Evolutionary conservation across 164 flowering plant species (phyloP), one percentile per base, ranked within the genome.

Genomic region (Magnolia officinalis): DNA sequence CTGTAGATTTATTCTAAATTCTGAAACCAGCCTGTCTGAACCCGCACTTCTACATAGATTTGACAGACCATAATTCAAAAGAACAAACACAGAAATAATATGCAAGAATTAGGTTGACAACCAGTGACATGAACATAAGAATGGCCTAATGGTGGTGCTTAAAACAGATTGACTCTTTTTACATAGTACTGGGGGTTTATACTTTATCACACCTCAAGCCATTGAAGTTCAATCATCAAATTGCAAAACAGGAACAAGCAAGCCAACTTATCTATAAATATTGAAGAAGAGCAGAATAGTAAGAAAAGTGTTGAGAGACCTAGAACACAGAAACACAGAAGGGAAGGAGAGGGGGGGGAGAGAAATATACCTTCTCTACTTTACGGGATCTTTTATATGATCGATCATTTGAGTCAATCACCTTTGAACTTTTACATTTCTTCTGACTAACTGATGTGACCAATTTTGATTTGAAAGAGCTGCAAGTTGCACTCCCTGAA

Each of bases 401-500:
- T 11, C 79, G 71, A 51, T 83, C 71, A 70, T 71, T 70, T 73
- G 87, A 81, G 69, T 70, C 77, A 2, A 86, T 82, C 61, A 82
- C 75, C 83, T 90, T 92, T 59, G 82, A 49, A 49, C 52, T 67
- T 51, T 82, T 80, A 74, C 85, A 75, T 50, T 78, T 84, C 19
- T 81, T 75, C 21, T 83, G 81, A 64, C 86, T 71, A 59, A 75
- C 82, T 55, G 84, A 80, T 7, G 79, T 59, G 59, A 58, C 74
- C 72, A 81, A 78, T 74, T 80, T 83, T 66, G 87, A 65, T 72
- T 78, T 84, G 11, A 75, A 65, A 5, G 70, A 78, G 65, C 80
- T 70, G 6, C 80, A 50, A 7, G 20, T 81, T 49, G 79, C 75
- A 71, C 74, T 80, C 73, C 50, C 20, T 6, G 75, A 51, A 50